Percentiles rank a stretch among this genome's conserved stretches.
Evolutionary conservation across 208 protist species (phyloP).

Genomic region (Leishmania gerbilli): DNA sequence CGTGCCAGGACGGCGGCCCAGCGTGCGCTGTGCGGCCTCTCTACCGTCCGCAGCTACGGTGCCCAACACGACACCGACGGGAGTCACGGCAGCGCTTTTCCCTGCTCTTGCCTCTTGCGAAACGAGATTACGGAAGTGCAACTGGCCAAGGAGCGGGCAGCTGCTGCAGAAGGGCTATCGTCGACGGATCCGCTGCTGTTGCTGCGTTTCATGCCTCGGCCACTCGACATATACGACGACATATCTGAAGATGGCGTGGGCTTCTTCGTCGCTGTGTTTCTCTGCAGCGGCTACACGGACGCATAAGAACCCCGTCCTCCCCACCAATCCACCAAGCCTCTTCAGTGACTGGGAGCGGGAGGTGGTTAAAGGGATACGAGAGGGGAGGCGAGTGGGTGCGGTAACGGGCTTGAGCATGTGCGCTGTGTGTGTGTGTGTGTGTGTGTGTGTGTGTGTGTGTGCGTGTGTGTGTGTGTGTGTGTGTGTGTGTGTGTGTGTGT

Average conservation of each 20-base stretch:
- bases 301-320: slow-evolving; percentile 1
- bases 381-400: background rate
- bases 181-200: slow-evolving; percentile 35
- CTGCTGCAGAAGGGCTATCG: background rate
- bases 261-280: slow-evolving; percentile 73
- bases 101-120: slow-evolving; percentile 17
- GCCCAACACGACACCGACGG: background rate
- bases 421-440: background rate
- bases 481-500: background rate
- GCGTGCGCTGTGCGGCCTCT: slow-evolving; percentile 28
- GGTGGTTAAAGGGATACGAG: background rate
- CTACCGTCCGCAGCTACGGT: slow-evolving; percentile 12
- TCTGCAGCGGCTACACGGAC: slow-evolving; percentile 8
- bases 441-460: too few species aligned
- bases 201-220: slow-evolving; percentile 55
- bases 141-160: slow-evolving; percentile 23
- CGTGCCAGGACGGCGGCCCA: slow-evolving; percentile 42
- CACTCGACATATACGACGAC: slow-evolving; percentile 7
- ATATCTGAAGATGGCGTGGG: slow-evolving; percentile 48
- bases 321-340: background rate
- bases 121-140: slow-evolving; percentile 36
- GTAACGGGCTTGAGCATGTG: slow-evolving; percentile 2
- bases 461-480: background rate
- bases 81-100: slow-evolving; percentile 5
- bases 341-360: background rate